These are phyloP conservation scores for Aphanomyces euteiches DNA, from an alignment of 352 stramenopile genomes.

Conservation along the genomic window DNA sequence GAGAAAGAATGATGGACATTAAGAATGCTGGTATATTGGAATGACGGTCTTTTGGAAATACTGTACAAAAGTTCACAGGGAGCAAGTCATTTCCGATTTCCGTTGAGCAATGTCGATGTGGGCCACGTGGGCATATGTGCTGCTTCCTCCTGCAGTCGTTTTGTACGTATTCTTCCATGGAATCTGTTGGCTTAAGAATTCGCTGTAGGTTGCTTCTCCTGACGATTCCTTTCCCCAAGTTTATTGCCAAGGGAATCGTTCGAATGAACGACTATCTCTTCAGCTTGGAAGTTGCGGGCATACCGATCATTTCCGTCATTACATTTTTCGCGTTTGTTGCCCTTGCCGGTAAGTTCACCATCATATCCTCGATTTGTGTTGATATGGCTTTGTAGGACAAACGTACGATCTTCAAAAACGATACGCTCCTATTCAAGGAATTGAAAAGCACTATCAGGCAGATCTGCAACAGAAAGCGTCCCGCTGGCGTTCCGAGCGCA, in stretches of 20 bases:
- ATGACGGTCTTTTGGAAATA: too few species aligned
- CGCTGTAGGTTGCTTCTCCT: conserved; percentile 56
- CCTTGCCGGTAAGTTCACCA: conserved; percentile 38
- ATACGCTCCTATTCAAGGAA: conserved; percentile 42
- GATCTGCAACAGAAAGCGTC: conserved; percentile 78
- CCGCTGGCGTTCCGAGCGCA: conserved; percentile 69
- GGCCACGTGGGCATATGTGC: conserved; percentile 71
- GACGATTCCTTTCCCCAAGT: conserved; percentile 68
- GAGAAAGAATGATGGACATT: too few species aligned
- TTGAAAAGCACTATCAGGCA: conserved; percentile 60
- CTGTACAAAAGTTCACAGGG: too few species aligned
- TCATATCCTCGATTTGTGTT: not conserved
- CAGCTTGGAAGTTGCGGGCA: conserved; percentile 64
- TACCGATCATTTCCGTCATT: conserved; percentile 73
- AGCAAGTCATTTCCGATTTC: conserved; percentile 6
- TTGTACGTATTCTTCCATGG: conserved; percentile 44
- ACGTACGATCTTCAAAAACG: conserved; percentile 79
- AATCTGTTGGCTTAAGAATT: not conserved
- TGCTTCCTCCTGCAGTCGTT: conserved; percentile 71
- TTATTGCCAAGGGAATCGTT: conserved; percentile 62
- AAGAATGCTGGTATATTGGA: too few species aligned
- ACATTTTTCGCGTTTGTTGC: conserved; percentile 69
- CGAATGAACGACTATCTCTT: conserved; percentile 72
- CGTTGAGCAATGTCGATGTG: conserved; percentile 39
- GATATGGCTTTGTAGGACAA: conserved; percentile 41